Percentiles rank a stretch among this genome's conserved stretches.
These are phyloP conservation scores for Globisporangium recalcitrans DNA, from an alignment of 352 stramenopile genomes.

Conservation along the genomic window DNA sequence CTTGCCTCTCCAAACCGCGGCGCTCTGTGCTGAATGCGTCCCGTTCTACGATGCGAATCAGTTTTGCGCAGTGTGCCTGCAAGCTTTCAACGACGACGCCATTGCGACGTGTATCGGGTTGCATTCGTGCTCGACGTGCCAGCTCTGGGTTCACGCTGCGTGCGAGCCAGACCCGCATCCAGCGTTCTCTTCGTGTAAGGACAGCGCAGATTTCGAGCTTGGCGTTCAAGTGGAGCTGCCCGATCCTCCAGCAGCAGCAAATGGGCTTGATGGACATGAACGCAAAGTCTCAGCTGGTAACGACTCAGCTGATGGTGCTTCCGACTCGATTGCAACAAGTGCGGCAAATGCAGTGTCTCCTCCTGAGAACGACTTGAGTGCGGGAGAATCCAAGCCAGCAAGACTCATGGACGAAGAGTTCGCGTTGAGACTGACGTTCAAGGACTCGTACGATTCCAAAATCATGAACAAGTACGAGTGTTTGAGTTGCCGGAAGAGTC, in stretches of 20 bases:
- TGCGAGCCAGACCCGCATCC: slow-evolving; percentile 72
- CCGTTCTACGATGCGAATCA: slow-evolving; percentile 54
- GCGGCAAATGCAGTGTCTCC: neutral
- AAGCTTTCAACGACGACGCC: slow-evolving; percentile 37
- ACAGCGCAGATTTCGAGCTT: slow-evolving; percentile 39
- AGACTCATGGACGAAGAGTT: slow-evolving; percentile 63
- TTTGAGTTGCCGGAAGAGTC: slow-evolving; percentile 68
- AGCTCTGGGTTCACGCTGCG: slow-evolving; percentile 75
- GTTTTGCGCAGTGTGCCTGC: slow-evolving; percentile 72
- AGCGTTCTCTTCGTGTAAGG: slow-evolving; percentile 38
- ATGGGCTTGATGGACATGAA: neutral
- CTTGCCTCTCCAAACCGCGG: slow-evolving; percentile 50
- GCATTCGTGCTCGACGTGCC: slow-evolving; percentile 67
- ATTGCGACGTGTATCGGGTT: slow-evolving; percentile 44
- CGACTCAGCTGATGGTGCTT: neutral
- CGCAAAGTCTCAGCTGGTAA: neutral
- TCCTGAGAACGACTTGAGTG: slow-evolving; percentile 4
- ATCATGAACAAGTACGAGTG: slow-evolving; percentile 81
- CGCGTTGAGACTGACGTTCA: slow-evolving; percentile 55
- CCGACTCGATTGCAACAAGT: neutral
- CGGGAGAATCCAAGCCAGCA: slow-evolving; percentile 32
- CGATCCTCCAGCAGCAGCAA: neutral
- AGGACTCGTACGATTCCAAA: slow-evolving; percentile 57
- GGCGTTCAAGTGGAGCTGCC: slow-evolving; percentile 38
- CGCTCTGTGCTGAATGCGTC: slow-evolving; percentile 63